Base-by-base conservation (phyloP, 257 asterid genomes). In the Fraxinus excelsior region DNA sequence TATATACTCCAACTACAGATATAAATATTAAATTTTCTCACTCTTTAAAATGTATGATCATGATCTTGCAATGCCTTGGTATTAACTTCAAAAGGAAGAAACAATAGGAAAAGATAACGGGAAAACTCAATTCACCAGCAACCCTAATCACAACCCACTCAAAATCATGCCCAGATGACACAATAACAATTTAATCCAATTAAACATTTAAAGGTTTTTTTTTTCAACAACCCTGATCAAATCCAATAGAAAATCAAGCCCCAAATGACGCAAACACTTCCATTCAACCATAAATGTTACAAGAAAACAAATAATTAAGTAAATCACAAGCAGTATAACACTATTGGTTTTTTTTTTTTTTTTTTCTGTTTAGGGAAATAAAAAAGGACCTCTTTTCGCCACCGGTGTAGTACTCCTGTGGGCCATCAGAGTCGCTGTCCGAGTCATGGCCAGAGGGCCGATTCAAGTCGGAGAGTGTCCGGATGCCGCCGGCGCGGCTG, bases 391-490 rank as follows among this genome's bases (percentile, higher is more conserved):
- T 96, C 84, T 96, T 96, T 78, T 96, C 98, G 25, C 99, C 99
- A 32, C 99, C 99, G 74, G 99, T 90, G 81, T 89, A 94, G 80
- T 90, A 92, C 84, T 94, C 98, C 83, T 90, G 94, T 53, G 99
- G 99, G 0, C 73, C 92, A 79, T 90, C 99, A 62, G 94, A 85
- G 71, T 89, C 94, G 79, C 88, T 86, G 74, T 87, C 94, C 74
- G 94, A 87, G 81, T 91, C 97, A 40, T 81, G 85, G 46, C 83
- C 90, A 23, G 98, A 76, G 0, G 98, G 94, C 3, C 98, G 92
- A 75, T 96, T 96, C 75, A 96, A 88, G 83, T 96, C 99, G 80
- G 98, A 93, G 9, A 96, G 97, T 1, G 98, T 93, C 7, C 98
- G 94, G 88, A 96, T 96, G 1, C 96, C 88, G 56, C 94, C 96